Conservation (phyloP, 2,329 filamentous ascomycete genomes). For the Keithomyces neogunnii region DNA sequence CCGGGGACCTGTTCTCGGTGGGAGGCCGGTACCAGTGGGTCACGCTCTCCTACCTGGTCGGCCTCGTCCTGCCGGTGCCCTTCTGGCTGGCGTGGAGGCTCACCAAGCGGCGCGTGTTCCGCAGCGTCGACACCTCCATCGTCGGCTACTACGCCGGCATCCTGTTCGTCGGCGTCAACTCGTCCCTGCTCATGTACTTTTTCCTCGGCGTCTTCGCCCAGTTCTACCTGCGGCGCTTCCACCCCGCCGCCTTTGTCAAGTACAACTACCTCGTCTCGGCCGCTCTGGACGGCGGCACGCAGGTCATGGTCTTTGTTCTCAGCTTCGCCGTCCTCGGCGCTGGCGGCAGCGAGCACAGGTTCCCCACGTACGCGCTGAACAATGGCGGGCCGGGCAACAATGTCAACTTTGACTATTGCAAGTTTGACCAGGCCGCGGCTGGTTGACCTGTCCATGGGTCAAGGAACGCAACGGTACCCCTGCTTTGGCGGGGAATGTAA, state of each 20-base stretch:
- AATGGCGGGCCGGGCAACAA: not conserved
- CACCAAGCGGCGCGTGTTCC: slow-evolving; percentile 14
- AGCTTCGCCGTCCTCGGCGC: slow-evolving; percentile 13
- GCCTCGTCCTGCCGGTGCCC: slow-evolving; percentile 30
- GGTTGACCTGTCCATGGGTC: not conserved
- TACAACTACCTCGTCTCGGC: slow-evolving; percentile 17
- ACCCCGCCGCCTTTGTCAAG: slow-evolving; percentile 17
- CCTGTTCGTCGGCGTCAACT: slow-evolving; percentile 30
- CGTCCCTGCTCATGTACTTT: slow-evolving; percentile 19
- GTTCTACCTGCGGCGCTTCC: slow-evolving; percentile 17
- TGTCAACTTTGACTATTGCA: slow-evolving; percentile 8
- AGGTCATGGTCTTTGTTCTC: slow-evolving; percentile 14
- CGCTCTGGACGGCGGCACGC: slow-evolving; percentile 13
- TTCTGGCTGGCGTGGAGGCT: slow-evolving; percentile 22
- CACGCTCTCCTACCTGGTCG: slow-evolving; percentile 6
- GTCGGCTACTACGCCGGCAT: slow-evolving; percentile 33
- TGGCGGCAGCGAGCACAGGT: slow-evolving; percentile 1
- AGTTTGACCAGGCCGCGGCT: not conserved
- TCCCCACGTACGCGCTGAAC: slow-evolving; percentile 6
- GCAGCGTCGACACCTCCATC: slow-evolving; percentile 30
- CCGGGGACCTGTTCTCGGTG: slow-evolving; percentile 14
- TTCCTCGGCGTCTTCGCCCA: slow-evolving; percentile 23
- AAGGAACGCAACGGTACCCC: too few relatives aligned
- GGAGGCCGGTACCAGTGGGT: slow-evolving; percentile 14
- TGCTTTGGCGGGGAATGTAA: too few relatives aligned